Evolutionary conservation across 495 filamentous ascomycete species (phyloP).

Genomic region (Bathelium albidoporum): DNA sequence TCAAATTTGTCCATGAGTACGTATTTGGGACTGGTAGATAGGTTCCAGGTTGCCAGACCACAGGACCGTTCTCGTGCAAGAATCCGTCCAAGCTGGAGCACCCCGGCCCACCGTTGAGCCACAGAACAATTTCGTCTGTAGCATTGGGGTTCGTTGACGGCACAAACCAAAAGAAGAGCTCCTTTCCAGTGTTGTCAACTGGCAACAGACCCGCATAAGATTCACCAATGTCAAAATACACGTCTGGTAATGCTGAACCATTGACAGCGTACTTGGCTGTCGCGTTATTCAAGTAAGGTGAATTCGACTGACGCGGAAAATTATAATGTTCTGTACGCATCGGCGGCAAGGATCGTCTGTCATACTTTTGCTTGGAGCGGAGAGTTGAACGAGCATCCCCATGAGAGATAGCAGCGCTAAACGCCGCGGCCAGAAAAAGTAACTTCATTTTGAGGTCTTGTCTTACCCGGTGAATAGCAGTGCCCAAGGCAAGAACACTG

Average conservation of each 20-base stretch:
- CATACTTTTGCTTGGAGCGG: slow-evolving; percentile 2
- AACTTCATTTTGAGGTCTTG: not conserved
- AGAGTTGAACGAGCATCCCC: not conserved
- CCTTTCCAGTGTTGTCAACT: slow-evolving; percentile 26
- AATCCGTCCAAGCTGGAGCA: slow-evolving; percentile 32
- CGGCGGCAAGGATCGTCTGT: not conserved
- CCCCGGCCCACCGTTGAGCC: slow-evolving; percentile 33
- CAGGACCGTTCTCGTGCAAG: slow-evolving; percentile 33
- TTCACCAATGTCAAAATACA: slow-evolving; percentile 35
- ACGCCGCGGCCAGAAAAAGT: not conserved
- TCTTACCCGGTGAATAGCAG: not conserved
- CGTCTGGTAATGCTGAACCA: slow-evolving; percentile 30
- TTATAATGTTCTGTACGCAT: not conserved
- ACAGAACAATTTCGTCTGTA: slow-evolving; percentile 29
- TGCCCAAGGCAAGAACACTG: not conserved
- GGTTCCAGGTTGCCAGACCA: slow-evolving; percentile 34
- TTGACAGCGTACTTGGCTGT: slow-evolving; percentile 28
- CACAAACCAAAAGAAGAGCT: slow-evolving; percentile 37
- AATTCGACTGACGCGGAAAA: not conserved
- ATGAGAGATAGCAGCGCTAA: not conserved
- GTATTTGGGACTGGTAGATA: slow-evolving; percentile 17
- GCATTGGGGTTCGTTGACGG: slow-evolving; percentile 22
- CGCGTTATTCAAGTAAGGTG: not conserved
- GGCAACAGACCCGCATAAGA: slow-evolving; percentile 33
- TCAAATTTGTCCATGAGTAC: slow-evolving; percentile 31